A percentile compares a stretch with the other conserved stretches of the same genome.
Evolutionary conservation across 169 alveolate species (phyloP).

Genomic region (Plasmodium knowlesi): DNA sequence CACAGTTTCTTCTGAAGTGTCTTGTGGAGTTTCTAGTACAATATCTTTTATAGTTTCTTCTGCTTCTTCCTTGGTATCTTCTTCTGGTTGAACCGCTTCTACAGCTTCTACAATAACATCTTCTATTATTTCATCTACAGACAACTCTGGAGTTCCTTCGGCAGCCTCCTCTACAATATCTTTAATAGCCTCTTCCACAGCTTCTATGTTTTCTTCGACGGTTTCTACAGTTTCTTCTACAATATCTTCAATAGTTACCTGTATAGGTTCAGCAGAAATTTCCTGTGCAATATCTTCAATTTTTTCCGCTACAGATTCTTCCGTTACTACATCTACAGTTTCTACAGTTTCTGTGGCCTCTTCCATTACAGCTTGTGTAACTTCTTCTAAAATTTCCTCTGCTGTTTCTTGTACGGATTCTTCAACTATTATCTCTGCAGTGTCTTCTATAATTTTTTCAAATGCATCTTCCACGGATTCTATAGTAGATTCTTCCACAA

Average conservation of each 20-base stretch:
- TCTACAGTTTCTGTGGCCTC: background rate
- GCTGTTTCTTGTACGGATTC: background rate
- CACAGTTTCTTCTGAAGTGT: background rate
- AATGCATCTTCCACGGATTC: background rate
- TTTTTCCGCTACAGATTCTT: background rate
- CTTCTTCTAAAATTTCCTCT: background rate
- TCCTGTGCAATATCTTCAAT: background rate
- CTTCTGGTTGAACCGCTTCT: background rate
- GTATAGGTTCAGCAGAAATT: background rate
- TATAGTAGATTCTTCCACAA: background rate
- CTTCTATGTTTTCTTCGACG: background rate
- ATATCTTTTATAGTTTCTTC: background rate
- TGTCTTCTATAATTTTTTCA: background rate
- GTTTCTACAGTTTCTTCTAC: background rate
- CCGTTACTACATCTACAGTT: background rate
- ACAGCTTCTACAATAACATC: background rate
- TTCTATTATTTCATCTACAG: background rate
- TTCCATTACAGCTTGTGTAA: too few species aligned
- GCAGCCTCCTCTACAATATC: background rate
- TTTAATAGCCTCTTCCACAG: background rate
- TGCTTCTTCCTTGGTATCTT: background rate
- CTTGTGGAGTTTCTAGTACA: background rate
- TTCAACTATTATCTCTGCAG: background rate
- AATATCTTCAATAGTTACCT: background rate
- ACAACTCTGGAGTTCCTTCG: background rate